Evolutionary conservation across 768 basidiomycete genomes (phyloP), one percentile per base, ranked within the genome.

Genomic region (Collybia mongolica): DNA sequence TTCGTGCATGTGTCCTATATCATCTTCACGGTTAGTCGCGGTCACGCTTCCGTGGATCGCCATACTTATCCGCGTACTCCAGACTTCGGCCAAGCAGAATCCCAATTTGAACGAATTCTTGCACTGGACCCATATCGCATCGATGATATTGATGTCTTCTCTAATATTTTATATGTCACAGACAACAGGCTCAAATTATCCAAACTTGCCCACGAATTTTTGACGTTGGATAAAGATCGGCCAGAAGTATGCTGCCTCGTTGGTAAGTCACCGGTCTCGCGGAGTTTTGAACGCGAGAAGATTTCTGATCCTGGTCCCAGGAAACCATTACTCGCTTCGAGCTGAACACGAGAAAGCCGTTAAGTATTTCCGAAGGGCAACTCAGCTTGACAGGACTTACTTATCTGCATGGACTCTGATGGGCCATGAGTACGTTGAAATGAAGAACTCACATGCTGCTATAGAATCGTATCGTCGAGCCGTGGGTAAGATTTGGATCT

Each of bases 401-500:
- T 77, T 98, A 39, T 90, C 94, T 6, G 97, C 97, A 5, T 99
- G 97, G 97, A 98, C 96, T 3, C 72, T 99, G 55, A 94, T 99
- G 93, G 97, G 97, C 1, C 97, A 99, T 62, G 97, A 98, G 69
- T 98, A 90, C 60, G 90, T 99, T 39, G 97, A 99, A 71, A 86
- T 97, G 86, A 98, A 98, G 72, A 98, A 99, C 67, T 93, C 93
- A 4, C 95, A 98, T 74, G 97, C 97, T 2, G 96, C 97, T 14
- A 97, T 98, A 48, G 97, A 98, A 70, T 91, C 94, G 8, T 99
- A 98, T 68, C 83, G 97, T 48, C 82, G 94, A 63, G 97, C 97
- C 46, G 85, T 98, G 53, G 93, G 95, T 93, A 68, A 49, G 87
- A 69, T n/a, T 39, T 18, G 15, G 17, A 18, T 51, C 19, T 46